Percentiles rank a stretch among this genome's conserved stretches.
Conservation (phyloP, 768 basidiomycete species). For the Phanerochaete sordida region DNA sequence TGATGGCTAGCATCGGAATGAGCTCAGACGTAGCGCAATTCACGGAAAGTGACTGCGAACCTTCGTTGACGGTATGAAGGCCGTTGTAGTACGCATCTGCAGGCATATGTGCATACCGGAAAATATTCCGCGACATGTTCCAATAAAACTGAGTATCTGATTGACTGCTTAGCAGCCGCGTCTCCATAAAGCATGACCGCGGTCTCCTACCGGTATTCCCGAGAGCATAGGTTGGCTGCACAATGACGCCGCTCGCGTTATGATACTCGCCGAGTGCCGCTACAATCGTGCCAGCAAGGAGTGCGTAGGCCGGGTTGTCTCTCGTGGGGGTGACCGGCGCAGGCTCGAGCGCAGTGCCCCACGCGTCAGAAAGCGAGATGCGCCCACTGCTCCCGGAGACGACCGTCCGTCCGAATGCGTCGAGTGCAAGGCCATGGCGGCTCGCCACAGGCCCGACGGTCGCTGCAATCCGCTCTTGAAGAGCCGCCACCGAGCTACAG, state of each 20-base stretch:
- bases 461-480: conserved; percentile 25
- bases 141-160: conserved; percentile 44
- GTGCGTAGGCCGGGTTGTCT: conserved; percentile 25
- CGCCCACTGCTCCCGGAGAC: conserved; percentile 28
- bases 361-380: conserved; percentile 46
- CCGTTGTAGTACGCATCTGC: conserved; percentile 21
- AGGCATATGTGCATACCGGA: conserved; percentile 49
- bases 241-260: conserved; percentile 1
- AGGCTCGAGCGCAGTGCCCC: conserved; percentile 48
- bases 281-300: conserved; percentile 33
- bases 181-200: conserved; percentile 2
- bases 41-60: conserved; percentile 26
- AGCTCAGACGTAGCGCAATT: conserved; percentile 11
- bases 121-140: conserved; percentile 52
- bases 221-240: conserved; percentile 2
- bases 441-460: conserved; percentile 42
- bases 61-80: conserved; percentile 71
- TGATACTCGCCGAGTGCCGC: conserved; percentile 36
- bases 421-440: conserved; percentile 55
- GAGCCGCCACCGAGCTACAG: conserved; percentile 18
- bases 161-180: conserved; percentile 3
- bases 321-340: conserved; percentile 53
- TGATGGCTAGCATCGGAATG: conserved; percentile 36
- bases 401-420: conserved; percentile 48
- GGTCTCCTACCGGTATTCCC: conserved; percentile 29